Base-by-base conservation (phyloP, 345 rosid species). In the Trapa incisa region DNA sequence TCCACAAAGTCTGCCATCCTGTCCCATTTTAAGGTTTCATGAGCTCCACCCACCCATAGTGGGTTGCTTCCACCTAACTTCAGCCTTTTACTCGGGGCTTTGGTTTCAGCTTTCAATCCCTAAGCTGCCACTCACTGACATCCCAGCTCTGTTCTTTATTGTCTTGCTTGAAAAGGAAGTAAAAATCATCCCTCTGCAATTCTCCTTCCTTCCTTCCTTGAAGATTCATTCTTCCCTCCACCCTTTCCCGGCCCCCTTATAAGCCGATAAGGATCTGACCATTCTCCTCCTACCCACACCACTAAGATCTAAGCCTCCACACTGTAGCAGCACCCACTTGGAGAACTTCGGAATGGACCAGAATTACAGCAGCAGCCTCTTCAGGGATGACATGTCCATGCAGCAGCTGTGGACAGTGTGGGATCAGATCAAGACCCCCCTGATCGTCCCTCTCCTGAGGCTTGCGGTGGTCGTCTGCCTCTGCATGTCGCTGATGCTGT, bases 401-500 rank as follows among this genome's bases (percentile, higher is more conserved):
- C 90, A 89, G 73, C 61, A 89, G 73, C 61, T 85, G 47, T 64
- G 75, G 29, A 37, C 81, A 75, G 37, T 91, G 10, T 82, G 91
- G 84, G 80, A 74, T 35, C 96, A 87, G 80, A 81, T 94, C 74
- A 86, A 75, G 81, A 91, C 86, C 2, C 99, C 97, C 53, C 70
- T 94, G 84, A 83, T 91, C 54, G 95, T 89, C 1, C 99, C 99
- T 12, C 60, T 85, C 37, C 81, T 94, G 39, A 73, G 81, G 29
- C 67, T 94, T 7, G 75, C 84, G 2, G 92, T 94, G 60, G 45
- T 75, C 2, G 53, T 91, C 16, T 94, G 99, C 70, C 77, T 89
- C 72, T 62, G 68, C 68, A 88, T 94, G 99, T 94, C 99, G 47
- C 43, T 94, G 78, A 89, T 91, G 97, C 82, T 94, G 10, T 94